Base-by-base conservation (phyloP, 768 basidiomycete genomes). In the Phlebiopsis gigantea region DNA sequence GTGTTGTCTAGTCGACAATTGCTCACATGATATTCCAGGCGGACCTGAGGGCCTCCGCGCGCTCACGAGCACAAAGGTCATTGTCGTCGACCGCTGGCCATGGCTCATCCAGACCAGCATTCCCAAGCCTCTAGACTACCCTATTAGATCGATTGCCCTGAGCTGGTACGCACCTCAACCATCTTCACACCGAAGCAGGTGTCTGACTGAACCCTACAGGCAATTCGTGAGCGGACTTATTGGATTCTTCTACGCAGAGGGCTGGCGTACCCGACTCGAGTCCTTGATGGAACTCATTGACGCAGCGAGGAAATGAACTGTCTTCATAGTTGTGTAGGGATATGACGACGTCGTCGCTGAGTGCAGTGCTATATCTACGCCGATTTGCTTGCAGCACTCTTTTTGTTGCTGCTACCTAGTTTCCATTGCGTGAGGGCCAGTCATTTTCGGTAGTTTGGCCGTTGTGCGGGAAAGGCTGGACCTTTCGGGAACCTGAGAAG, bases 11-110 rank as follows among this genome's bases (percentile, higher is more conserved):
- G 44, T 62, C 17, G 21, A 55, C 21, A 25, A 1, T 52, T 9
- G 34, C 34, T 9, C 17, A 9, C 34, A 9, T 39, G 21, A 44
- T 17, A 19, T 42, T 44, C 28, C 60, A 92, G 93, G 88, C 62
- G 97, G 97, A 24, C 87, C 91, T 1, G 97, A 99, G 74, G 97
- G 97, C 39, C 78, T 99, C 42, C 84, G 93, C 25, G 77, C 88
- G 1, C 74, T 99, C 41, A 94, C 92, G 45, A 93, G 90, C 65
- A 78, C 88, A 52, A 99, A 99, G 68, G 88, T 88, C 14, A 83
- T 99, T 49, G 82, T 91, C 54, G 76, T 81, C 17, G 97, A 99
- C 70, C 81, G 90, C 46, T 93, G 88, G 80, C 91, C 93, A 55
- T 84, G 85, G 30, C 67, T 87, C 44, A 76, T 95, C 43, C 85